A percentile compares a stretch with the other conserved stretches of the same genome.
phyloP scores from a whole-genome alignment of 2,329 filamentous ascomycete species.

The Thyridium curvatum region DNA sequence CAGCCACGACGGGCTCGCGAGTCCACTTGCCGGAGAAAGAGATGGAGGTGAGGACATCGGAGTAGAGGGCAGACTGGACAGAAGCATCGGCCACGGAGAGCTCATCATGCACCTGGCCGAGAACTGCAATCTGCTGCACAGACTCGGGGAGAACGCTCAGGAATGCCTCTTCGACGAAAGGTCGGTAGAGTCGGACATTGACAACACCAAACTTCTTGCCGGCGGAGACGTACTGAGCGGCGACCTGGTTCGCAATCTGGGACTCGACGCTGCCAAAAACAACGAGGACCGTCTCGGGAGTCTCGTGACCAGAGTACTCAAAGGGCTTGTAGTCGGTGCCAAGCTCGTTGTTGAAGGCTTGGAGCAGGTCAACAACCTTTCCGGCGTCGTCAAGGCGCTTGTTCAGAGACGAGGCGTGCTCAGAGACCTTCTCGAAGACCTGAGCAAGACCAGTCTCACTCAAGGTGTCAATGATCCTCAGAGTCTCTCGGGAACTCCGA shows the following conservation, averaged over 20 bases:
- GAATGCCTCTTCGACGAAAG: conserved; percentile 93
- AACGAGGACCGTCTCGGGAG: conserved; percentile 77
- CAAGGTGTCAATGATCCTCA: conserved; percentile 65
- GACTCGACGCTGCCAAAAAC: conserved; percentile 90
- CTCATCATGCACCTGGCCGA: conserved; percentile 80
- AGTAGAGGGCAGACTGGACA: conserved; percentile 78
- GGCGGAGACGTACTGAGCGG: conserved; percentile 62
- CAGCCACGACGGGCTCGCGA: conserved; percentile 59
- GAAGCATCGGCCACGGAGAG: conserved; percentile 67
- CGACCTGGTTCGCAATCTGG: conserved; percentile 77
- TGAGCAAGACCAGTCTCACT: conserved; percentile 56
- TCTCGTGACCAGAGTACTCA: conserved; percentile 82
- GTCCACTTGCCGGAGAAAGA: conserved; percentile 68
- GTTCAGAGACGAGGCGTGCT: conserved; percentile 52
- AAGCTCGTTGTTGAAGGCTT: conserved; percentile 80
- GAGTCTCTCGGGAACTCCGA: conserved; percentile 64
- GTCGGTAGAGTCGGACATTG: conserved; percentile 88
- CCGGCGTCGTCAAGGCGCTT: conserved; percentile 68
- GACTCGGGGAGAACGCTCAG: conserved; percentile 72
- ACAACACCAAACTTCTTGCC: conserved; percentile 79
- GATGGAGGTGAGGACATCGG: conserved; percentile 82
- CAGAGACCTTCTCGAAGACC: conserved; percentile 60
- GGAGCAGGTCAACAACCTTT: conserved; percentile 62
- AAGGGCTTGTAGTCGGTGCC: conserved; percentile 91
- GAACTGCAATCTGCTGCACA: conserved; percentile 69